These are phyloP conservation scores for Anaeramoeba ignava DNA, from an alignment of 78 protist species.

Conservation along the genomic window DNA sequence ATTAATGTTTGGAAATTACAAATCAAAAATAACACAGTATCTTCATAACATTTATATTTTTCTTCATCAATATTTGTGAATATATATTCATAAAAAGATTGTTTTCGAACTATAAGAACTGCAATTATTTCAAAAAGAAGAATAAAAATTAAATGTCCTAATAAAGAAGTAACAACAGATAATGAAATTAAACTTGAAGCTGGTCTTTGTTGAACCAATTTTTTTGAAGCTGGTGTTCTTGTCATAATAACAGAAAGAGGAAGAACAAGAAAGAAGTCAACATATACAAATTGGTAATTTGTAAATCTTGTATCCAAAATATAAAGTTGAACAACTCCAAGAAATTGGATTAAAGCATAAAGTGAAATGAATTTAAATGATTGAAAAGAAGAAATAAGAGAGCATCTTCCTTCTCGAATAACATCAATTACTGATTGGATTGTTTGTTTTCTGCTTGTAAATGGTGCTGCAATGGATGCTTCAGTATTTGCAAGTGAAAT, in stretches of 20 bases:
- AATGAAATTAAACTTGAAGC: slow-evolving; percentile 29
- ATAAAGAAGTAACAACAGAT: slow-evolving; percentile 29
- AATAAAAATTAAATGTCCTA: slow-evolving; percentile 15
- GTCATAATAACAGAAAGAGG: slow-evolving; percentile 60
- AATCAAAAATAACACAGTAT: slow-evolving; percentile 5
- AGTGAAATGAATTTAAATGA: slow-evolving; percentile 53
- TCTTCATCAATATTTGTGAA: background rate
- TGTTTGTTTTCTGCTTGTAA: slow-evolving; percentile 33
- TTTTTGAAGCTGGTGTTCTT: slow-evolving; percentile 15
- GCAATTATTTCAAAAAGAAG: background rate
- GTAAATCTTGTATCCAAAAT: background rate
- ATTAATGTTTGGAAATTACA: background rate
- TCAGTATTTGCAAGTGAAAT: slow-evolving; percentile 52
- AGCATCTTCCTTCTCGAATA: slow-evolving; percentile 51
- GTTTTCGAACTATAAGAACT: slow-evolving; percentile 7
- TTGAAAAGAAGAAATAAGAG: slow-evolving; percentile 49
- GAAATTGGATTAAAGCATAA: slow-evolving; percentile 56
- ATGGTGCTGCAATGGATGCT: slow-evolving; percentile 69
- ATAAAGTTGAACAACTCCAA: slow-evolving; percentile 44
- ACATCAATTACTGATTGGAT: slow-evolving; percentile 28
- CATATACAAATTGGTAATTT: slow-evolving; percentile 36
- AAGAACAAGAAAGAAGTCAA: slow-evolving; percentile 46
- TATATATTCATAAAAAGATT: slow-evolving; percentile 18
- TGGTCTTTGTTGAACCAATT: slow-evolving; percentile 28
- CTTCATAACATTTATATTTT: background rate